Base-by-base conservation (phyloP, 768 basidiomycete species). In the Leccinum olivaceopallidum region DNA sequence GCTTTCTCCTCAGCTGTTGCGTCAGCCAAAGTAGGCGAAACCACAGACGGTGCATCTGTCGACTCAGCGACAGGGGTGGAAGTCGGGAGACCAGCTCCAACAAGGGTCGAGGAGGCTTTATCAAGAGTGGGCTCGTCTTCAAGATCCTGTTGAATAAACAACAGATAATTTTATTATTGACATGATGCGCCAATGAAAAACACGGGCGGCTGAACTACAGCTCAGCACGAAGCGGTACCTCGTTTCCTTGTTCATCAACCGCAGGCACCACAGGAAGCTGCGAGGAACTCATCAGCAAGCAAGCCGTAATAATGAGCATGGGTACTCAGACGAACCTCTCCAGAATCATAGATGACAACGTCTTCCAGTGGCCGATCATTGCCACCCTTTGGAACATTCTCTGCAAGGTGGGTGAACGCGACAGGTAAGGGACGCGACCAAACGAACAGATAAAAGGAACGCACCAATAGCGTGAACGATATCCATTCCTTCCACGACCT, bases 211-310 rank as follows among this genome's bases (percentile, higher is more conserved):
- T 71, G 71, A 70, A 75, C 88, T 70, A 98, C 73, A 98, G 94
- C 86, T 98, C 96, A 85, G 85, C 90, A 72, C 86, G 94, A 69
- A 92, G 76, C 77, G 94, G 95, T 86, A 96, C 93, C 92, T 96
- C 81, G 63, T 92, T 88, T 72, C 87, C 90, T 57, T 89, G 82
- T 58, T 76, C 76, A 63, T 89, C 89, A 54, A 80, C 74, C 51
- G 74, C 80, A 37, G 78, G 57, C 59, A 89, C 86, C 32, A 87
- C 64, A 14, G 73, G 75, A 26, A 90, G 76, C 87, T 88, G 59
- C 14, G 61, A 20, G 57, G 54, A 24, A 26, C 32, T 12, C 42
- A 24, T 71, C 37, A 58, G 56, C n/a, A 44, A 49, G 9, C 30
- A 44, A 20, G n/a, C 44, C 42, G n/a, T n/a, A n/a, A 8, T 60